Evolutionary conservation across 768 basidiomycete species (phyloP), one percentile per base, ranked within the genome.

Genomic region (Boletus edulis): DNA sequence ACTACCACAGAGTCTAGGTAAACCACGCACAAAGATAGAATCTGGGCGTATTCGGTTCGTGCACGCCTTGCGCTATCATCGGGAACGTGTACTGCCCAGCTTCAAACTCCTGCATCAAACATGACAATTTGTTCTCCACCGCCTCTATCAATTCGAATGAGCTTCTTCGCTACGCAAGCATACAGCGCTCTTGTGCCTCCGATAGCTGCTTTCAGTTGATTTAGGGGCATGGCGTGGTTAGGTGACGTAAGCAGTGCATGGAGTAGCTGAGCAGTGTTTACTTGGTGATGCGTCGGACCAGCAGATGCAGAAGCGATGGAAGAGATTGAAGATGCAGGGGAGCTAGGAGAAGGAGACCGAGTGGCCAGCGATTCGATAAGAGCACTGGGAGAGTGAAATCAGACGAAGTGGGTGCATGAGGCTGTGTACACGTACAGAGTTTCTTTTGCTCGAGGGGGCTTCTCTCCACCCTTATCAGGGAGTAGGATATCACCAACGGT

Each of bases 81-180:
- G 9, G 35, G 31, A 29, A 32, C 40, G n/a, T 49, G 49, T 42
- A 46, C 13, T 18, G 17, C 15, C 20, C n/a, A 34, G 17, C 34
- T 35, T 51, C 55, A 38, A 14, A 37, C 29, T 42, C 55, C 56
- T 45, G 81, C 62, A 67, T 89, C 85, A 67, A 91, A 92, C 57
- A 80, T 81, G 24, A 91, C 87, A 8, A 84, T 75, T 66, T 92
- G 89, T 65, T 89, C 88, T 34, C 88, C 79, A 5, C 83, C 80
- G 18, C 87, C 82, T 41, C 90, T 76, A 49, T 91, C 89, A 59
- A 91, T 89, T 70, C 82, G 87, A 56, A 92, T 67, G 49, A 92
- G 71, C 57, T 87, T 77, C 72, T 91, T 92, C 15, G 87, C 90
- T n/a, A 91, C 87, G 64, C 89, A 90, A 2, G 77, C 83, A 62